phyloP scores from a whole-genome alignment of 1,284 basidiomycete species.

The Moesziomyces parantarcticus region DNA sequence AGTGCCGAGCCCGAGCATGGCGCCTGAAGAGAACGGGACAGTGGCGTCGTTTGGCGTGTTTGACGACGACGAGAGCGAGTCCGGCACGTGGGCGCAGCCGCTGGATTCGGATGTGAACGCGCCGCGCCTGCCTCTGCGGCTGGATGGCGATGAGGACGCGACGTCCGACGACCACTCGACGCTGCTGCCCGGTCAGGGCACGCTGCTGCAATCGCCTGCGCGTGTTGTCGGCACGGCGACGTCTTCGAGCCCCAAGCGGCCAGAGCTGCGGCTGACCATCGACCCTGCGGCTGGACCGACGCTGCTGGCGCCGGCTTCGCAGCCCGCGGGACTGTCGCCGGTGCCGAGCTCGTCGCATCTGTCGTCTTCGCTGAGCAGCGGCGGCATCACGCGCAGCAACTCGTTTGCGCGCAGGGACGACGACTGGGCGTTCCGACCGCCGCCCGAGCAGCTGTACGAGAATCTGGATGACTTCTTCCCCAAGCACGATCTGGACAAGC shows the following conservation, averaged over 20 bases:
- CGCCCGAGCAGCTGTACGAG: constrained; percentile 92
- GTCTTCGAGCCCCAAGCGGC: constrained; percentile 48
- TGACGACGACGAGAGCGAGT: constrained; percentile 58
- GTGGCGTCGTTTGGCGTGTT: constrained; percentile 55
- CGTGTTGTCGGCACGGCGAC: constrained; percentile 1
- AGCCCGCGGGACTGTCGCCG: constrained; percentile 16
- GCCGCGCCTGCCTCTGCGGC: constrained; percentile 35
- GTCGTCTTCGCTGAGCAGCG: constrained; percentile 25
- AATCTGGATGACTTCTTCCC: constrained; percentile 95
- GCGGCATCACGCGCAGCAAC: constrained; percentile 48
- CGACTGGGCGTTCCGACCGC: constrained; percentile 78
- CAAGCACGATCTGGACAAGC: constrained; percentile 93
- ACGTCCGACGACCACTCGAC: constrained; percentile 30
- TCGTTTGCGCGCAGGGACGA: constrained; percentile 58
- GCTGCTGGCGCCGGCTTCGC: constrained; percentile 8
- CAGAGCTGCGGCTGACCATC: constrained; percentile 58
- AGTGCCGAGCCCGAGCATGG: constrained; percentile 16
- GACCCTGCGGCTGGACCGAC: constrained; percentile 44
- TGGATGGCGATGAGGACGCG: constrained; percentile 10
- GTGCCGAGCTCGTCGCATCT: constrained; percentile 23
- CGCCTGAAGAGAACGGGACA: constrained; percentile 50
- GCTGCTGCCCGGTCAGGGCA: constrained; percentile 35
- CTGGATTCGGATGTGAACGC: constrained; percentile 45
- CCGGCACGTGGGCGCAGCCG: constrained; percentile 64
- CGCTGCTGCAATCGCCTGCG: constrained; percentile 17